Base-by-base conservation (phyloP, 2,329 filamentous ascomycete genomes). In the Akanthomyces lecanii region DNA sequence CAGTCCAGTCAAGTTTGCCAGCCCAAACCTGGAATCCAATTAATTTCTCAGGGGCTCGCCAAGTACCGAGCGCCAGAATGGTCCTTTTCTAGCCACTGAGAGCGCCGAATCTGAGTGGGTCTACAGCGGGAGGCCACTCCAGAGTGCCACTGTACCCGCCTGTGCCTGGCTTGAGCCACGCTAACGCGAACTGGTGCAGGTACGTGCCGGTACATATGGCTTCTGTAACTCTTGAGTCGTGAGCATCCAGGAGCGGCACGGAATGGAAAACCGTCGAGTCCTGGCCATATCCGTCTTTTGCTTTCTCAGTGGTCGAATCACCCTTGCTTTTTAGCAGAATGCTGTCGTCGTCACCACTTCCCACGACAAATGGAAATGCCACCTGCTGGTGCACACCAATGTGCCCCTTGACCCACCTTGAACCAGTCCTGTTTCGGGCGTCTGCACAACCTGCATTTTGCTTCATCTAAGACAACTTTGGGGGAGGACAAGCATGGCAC, bases 1-100 rank as follows among this genome's bases (percentile, higher is more conserved):
- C 51, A 53, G 30, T 30, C 28, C 28, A 30, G 28, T 6, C 28
- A 30, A 30, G 28, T 36, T 36, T 36, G 33, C 33, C 33, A 36
- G 33, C 33, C 33, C 30, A 53, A 53, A 53, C 51, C 12, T 53
- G 51, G 51, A 53, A 53, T 53, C 51, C 51, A 33, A 28, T 40
- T n/a, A 53, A 40, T 53, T 53, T 53, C 51, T 53, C 51, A 53
- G 51, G 51, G 51, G 51, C 51, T 52, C 16, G 51, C 30, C 51
- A 23, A 38, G 30, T 18, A 36, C 33, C 30, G 5, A 52, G 25
- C 18, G 48, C 48, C 48, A 52, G 48, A 23, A 25, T 21, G 42
- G 42, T 8, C 47, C 47, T 12, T 16, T 3, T 21, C n/a, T 30
- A n/a, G 18, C 51, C 51, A 53, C 30, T 53, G 30, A 53, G 51